Conservation (phyloP, 768 basidiomycete species). For the Tricholoma furcatifolium region DNA sequence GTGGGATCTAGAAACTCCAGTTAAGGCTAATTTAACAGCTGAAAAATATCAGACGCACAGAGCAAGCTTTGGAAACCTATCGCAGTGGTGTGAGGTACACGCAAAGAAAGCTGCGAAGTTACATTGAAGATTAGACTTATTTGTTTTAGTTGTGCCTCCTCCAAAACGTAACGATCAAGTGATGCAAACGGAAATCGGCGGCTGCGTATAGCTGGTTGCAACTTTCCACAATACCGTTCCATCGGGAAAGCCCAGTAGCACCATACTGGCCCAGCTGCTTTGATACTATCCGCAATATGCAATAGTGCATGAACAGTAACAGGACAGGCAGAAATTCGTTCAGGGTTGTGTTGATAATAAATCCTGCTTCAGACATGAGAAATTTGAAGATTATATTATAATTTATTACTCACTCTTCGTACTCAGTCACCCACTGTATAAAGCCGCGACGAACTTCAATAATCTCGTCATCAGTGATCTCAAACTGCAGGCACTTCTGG, state of each 20-base stretch:
- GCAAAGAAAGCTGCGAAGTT: slow-evolving; percentile 2
- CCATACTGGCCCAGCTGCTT: no score
- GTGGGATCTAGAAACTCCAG: slow-evolving; percentile 19
- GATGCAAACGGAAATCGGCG: slow-evolving; percentile 20
- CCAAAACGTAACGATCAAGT: slow-evolving; percentile 10
- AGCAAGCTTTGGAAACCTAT: neutral
- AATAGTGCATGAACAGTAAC: slow-evolving; percentile 29
- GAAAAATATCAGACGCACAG: neutral
- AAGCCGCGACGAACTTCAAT: slow-evolving; percentile 21
- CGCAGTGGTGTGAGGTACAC: neutral
- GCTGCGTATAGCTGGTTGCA: slow-evolving; percentile 26
- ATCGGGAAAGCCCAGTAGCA: no score
- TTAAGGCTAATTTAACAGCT: neutral
- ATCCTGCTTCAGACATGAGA: slow-evolving; percentile 2
- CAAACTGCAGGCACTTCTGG: slow-evolving; percentile 30
- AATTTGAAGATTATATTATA: neutral
- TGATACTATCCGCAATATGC: no score
- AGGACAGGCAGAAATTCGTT: slow-evolving; percentile 24
- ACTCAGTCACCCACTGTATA: slow-evolving; percentile 28
- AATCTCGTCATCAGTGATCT: slow-evolving; percentile 22
- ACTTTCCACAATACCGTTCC: slow-evolving; percentile 30
- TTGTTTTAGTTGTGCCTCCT: slow-evolving; percentile 17
- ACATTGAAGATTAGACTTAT: slow-evolving; percentile 16
- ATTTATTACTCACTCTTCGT: slow-evolving; percentile 14
- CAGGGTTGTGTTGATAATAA: slow-evolving; percentile 26